Conservation (phyloP, 768 basidiomycete genomes). For the Gloeopeniophorella convolvens region DNA sequence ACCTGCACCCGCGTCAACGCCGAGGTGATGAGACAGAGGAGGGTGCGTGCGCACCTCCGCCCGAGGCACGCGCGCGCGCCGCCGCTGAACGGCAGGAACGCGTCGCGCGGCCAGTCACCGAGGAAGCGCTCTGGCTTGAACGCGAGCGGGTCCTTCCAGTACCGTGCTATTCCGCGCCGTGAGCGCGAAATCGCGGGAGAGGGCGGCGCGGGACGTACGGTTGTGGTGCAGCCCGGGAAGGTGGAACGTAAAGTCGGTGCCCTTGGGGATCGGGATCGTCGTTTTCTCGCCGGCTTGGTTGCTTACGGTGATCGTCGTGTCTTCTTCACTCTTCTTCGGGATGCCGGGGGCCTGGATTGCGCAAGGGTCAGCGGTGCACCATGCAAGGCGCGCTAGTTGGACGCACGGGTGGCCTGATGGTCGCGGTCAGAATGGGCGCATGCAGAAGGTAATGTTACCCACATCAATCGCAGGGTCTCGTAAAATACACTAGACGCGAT, state of each 20-base stretch:
- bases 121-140: conserved; percentile 38
- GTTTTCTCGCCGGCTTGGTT: conserved; percentile 34
- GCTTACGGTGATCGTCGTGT: conserved; percentile 34
- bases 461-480: conserved; percentile 42
- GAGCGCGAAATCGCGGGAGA: not conserved
- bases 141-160: conserved; percentile 46
- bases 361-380: too few species aligned
- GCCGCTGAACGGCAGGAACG: conserved; percentile 29
- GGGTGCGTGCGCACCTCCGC: conserved; percentile 18
- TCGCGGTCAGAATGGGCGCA: not conserved
- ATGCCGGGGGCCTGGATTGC: conserved; percentile 35
- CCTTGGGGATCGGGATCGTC: conserved; percentile 38
- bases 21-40: too few species aligned
- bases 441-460: not conserved
- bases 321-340: conserved; percentile 42
- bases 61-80: conserved; percentile 23
- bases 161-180: conserved; percentile 35
- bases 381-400: not conserved
- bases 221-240: conserved; percentile 43
- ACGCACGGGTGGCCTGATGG: conserved; percentile 8
- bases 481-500: conserved; percentile 35
- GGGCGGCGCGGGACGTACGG: conserved; percentile 27
- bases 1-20: too few species aligned
- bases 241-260: conserved; percentile 32
- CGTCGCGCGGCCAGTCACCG: conserved; percentile 28